These are phyloP conservation scores for Dendrobium officinale DNA, from an alignment of 106 monocot species.

Conservation along the genomic window DNA sequence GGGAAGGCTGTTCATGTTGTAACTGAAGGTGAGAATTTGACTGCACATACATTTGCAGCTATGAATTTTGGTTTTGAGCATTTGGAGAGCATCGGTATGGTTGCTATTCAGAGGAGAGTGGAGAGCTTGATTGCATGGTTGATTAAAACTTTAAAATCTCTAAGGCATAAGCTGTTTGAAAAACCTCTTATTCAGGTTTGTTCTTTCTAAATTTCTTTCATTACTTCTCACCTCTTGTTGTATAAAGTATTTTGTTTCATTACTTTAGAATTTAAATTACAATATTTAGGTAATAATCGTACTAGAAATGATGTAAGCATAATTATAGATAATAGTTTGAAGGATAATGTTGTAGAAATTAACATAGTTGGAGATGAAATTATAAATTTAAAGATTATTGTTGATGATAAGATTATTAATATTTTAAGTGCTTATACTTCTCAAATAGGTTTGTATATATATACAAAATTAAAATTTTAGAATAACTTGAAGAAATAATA, in stretches of 20 bases:
- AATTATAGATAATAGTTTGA: no score
- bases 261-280: no score
- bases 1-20: slow-evolving; percentile 21
- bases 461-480: no score
- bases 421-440: no score
- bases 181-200: slow-evolving; percentile 32
- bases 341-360: no score
- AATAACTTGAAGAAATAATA: no score
- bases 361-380: no score
- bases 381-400: no score
- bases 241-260: not conserved
- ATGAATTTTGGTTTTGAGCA: slow-evolving; percentile 23
- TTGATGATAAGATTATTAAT: no score
- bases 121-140: slow-evolving; percentile 21
- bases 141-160: slow-evolving; percentile 21
- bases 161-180: slow-evolving; percentile 17
- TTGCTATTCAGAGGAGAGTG: slow-evolving; percentile 21
- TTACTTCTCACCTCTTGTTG: not conserved
- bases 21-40: slow-evolving; percentile 19
- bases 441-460: no score
- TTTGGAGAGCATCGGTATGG: slow-evolving; percentile 22
- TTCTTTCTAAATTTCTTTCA: not conserved
- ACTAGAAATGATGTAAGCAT: no score
- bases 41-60: slow-evolving; percentile 20
- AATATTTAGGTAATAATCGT: no score